These are phyloP conservation scores for Zoysia pacifica DNA, from an alignment of 176 grass and related monocot genomes.

Conservation along the genomic window DNA sequence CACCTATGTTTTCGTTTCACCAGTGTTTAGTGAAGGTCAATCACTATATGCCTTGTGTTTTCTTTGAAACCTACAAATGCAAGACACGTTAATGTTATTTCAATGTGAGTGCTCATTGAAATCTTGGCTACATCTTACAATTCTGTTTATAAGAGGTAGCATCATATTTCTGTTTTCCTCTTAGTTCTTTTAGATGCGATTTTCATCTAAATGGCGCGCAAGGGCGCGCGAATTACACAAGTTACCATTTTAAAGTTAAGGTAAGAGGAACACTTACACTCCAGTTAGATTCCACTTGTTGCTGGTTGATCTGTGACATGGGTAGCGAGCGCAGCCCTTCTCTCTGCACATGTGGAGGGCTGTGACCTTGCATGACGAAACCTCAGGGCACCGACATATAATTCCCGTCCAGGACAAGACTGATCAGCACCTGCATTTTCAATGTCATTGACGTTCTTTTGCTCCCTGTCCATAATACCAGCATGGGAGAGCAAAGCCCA, in stretches of 20 bases:
- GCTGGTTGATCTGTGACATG: not conserved
- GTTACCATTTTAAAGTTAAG: not conserved
- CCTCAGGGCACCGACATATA: not conserved
- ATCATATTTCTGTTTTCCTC: too few relatives aligned
- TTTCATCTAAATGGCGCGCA: too few relatives aligned
- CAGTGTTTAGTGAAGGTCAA: too few relatives aligned
- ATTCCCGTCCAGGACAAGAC: not conserved
- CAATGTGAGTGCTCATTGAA: too few relatives aligned
- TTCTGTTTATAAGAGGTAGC: too few relatives aligned
- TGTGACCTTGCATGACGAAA: not conserved
- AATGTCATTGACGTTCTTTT: not conserved
- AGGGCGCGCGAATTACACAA: too few relatives aligned
- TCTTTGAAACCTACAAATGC: too few relatives aligned
- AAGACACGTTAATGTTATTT: too few relatives aligned
- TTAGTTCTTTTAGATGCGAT: too few relatives aligned
- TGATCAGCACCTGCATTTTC: not conserved
- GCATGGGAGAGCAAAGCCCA: slow-evolving; percentile 21
- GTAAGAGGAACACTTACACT: not conserved
- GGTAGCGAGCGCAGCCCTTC: not conserved
- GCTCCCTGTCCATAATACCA: not conserved
- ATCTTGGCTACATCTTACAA: too few relatives aligned
- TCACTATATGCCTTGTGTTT: too few relatives aligned
- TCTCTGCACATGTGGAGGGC: not conserved
- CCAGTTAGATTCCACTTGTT: not conserved
- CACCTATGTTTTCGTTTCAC: too few relatives aligned